Evolutionary conservation across 768 basidiomycete species (phyloP), one percentile per base, ranked within the genome.

Genomic region (Lentinula guzmanii): DNA sequence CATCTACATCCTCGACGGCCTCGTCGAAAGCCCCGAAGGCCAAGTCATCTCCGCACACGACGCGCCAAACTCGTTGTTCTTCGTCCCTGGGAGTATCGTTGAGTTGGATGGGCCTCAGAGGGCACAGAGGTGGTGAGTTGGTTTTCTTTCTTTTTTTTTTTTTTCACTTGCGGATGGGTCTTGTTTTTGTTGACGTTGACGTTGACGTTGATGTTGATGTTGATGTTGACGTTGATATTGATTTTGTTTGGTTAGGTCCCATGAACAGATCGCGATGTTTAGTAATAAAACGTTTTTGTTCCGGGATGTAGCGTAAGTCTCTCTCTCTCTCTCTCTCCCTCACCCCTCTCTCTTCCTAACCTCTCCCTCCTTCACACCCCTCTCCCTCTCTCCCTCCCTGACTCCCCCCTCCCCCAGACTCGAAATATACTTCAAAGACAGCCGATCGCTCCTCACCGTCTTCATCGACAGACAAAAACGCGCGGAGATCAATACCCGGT

Each of bases 371-470:
- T 3, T 24, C 2, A n/a, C 21, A 21, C 21, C 1, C n/a, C 34
- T 28, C 4, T 58, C 34, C 33, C 4, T 58, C n/a, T 60, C 54
- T 21, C 21, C 21, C 21, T 21, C 21, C 21, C 21, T 21, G n/a
- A n/a, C n/a, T n/a, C n/a, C n/a, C 2, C 62, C 42, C 58, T 34
- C 31, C 45, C 45, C 15, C 39, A 41, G 8, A 11, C 77, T 97
- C 15, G 95, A 98, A 70, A 80, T 98, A 9, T 96, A 95, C 74
- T 93, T 97, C 79, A 89, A 86, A 66, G 95, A 98, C 67, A 93
- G 92, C 65, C 85, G 92, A 6, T 95, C 92, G 15, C 76, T 97
- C 50, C 77, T 98, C 21, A 79, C 93, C 34, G 90, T 95, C 2
- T 95, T 97, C 72, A 74, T 86, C 21, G 86, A 86, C 62, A 85